phyloP scores from a whole-genome alignment of 2,329 filamentous ascomycete species.

The Apiospora marii region DNA sequence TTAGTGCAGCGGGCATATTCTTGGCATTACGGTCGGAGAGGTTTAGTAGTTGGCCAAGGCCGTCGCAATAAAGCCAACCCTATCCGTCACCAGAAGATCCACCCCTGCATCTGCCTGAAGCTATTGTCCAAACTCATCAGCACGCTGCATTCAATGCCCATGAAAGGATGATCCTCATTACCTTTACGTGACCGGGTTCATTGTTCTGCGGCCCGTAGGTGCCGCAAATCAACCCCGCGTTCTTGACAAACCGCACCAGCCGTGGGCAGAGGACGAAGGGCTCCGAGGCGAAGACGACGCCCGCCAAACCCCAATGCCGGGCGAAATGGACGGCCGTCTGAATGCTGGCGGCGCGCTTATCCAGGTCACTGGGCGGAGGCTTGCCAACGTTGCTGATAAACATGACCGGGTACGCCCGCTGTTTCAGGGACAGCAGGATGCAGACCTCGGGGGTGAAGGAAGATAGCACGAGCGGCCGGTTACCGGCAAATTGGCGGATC shows the following conservation, averaged over 20 bases:
- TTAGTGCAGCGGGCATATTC: no score
- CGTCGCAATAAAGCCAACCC: conserved; percentile 25
- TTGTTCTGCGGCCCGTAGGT: conserved; percentile 47
- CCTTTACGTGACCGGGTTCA: conserved; percentile 33
- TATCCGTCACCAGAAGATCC: conserved; percentile 28
- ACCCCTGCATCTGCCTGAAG: conserved; percentile 28
- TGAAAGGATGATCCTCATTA: conserved; percentile 25
- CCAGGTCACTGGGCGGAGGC: conserved; percentile 39
- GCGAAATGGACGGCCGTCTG: conserved; percentile 49
- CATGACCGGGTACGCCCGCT: conserved; percentile 42
- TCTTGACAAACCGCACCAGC: conserved; percentile 45
- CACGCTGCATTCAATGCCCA: background rate
- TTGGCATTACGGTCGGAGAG: no score
- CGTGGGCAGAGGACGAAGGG: conserved; percentile 45
- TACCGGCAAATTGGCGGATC: background rate
- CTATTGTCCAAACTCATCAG: conserved; percentile 17
- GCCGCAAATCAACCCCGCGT: conserved; percentile 42
- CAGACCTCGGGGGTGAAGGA: conserved; percentile 47
- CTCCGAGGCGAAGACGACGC: conserved; percentile 47
- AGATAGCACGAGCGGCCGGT: conserved; percentile 45
- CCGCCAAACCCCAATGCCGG: conserved; percentile 45
- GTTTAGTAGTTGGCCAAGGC: background rate
- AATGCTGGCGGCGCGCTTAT: conserved; percentile 45
- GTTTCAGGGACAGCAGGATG: conserved; percentile 43
- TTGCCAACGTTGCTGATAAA: conserved; percentile 44